These are phyloP conservation scores for Colletotrichum camelliae DNA, from an alignment of 2,329 filamentous ascomycete species.

Conservation along the genomic window DNA sequence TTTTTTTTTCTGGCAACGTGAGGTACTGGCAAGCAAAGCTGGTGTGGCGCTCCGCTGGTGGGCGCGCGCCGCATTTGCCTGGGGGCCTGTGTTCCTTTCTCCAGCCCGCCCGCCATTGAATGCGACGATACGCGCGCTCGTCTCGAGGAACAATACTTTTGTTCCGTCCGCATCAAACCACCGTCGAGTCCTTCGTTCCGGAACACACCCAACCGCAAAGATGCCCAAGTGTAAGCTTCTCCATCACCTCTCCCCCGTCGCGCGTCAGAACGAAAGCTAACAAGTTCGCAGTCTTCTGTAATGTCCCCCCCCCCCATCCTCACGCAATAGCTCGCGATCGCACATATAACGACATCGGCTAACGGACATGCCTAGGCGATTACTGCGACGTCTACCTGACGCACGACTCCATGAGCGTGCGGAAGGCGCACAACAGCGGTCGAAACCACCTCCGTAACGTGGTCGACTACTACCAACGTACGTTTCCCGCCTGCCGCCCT, in stretches of 20 bases:
- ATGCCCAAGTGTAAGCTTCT: constrained; percentile 85
- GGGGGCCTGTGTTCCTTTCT: background rate
- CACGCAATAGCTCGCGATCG: background rate
- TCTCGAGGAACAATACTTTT: constrained; percentile 1
- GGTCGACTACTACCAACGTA: constrained; percentile 97
- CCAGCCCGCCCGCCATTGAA: background rate
- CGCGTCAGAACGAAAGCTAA: constrained; percentile 21
- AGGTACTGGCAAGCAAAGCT: background rate
- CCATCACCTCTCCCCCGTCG: background rate
- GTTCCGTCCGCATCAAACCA: background rate
- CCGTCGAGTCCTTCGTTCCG: background rate
- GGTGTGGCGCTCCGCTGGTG: constrained; percentile 2
- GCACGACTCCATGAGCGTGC: constrained; percentile 99
- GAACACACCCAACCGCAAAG: constrained; percentile 42
- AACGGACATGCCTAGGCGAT: constrained; percentile 64
- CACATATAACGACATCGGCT: constrained; percentile 17
- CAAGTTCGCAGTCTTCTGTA: constrained; percentile 66
- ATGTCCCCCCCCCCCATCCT: background rate
- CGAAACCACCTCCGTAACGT: constrained; percentile 98
- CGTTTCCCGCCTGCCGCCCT: constrained; percentile 27
- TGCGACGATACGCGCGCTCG: constrained; percentile 4
- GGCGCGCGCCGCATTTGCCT: background rate
- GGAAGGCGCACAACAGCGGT: constrained; percentile 96
- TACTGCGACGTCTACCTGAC: constrained; percentile 99
- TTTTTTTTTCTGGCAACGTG: background rate